These are phyloP conservation scores for Hanseniaspora nectarophila DNA, from an alignment of 805 yeast species.

Conservation along the genomic window DNA sequence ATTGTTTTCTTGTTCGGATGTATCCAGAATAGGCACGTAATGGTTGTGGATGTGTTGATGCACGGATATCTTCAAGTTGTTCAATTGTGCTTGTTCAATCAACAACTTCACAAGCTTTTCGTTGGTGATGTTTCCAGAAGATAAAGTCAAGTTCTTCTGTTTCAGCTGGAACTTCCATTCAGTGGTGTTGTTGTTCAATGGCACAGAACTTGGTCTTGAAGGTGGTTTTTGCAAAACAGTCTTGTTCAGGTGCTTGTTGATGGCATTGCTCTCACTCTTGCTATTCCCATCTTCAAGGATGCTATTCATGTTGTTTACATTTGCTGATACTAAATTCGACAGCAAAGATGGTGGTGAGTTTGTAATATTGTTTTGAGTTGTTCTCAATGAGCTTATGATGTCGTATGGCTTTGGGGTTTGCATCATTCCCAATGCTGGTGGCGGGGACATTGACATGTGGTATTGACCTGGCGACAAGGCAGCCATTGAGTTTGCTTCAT, in stretches of 20 bases:
- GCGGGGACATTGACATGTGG: constrained; percentile 11
- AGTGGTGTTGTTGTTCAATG: constrained; percentile 21
- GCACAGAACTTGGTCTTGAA: constrained; percentile 6
- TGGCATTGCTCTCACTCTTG: background rate
- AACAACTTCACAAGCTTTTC: constrained; percentile 46
- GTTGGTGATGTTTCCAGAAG: constrained; percentile 41
- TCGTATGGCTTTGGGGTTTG: constrained; percentile 14
- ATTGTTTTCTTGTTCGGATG: constrained; percentile 11
- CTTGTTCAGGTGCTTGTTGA: background rate
- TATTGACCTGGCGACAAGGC: constrained; percentile 9
- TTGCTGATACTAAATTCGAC: background rate
- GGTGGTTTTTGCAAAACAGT: background rate
- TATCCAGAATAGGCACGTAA: constrained; percentile 36
- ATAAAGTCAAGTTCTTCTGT: constrained; percentile 37
- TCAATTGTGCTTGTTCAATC: constrained; percentile 47
- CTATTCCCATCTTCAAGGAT: background rate
- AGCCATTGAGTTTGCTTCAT: background rate
- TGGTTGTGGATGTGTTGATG: constrained; percentile 84
- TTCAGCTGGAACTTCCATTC: constrained; percentile 55
- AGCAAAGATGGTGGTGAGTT: background rate
- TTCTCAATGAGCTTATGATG: constrained; percentile 13
- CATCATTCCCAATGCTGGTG: background rate
- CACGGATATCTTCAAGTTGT: constrained; percentile 50
- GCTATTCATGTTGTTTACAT: background rate
- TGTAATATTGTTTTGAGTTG: background rate